These are phyloP conservation scores for Lotmaria passim DNA, from an alignment of 208 protist genomes.

Conservation along the genomic window DNA sequence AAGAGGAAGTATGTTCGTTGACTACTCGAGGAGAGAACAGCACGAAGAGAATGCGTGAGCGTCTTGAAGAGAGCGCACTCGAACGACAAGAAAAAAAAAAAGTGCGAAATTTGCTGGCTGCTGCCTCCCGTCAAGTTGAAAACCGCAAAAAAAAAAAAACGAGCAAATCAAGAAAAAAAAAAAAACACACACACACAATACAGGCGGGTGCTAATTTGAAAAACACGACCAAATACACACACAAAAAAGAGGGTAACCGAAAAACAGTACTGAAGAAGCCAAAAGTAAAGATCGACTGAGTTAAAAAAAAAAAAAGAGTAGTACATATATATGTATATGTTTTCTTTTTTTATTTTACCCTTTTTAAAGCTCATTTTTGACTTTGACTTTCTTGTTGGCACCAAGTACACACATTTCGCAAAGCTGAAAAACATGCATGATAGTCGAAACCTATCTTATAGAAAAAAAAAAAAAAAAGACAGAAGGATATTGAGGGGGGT, in stretches of 20 bases:
- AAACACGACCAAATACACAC: constrained; percentile 4
- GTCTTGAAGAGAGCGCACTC: not conserved
- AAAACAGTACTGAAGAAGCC: constrained; percentile 5
- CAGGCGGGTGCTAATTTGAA: constrained; percentile 2
- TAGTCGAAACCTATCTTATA: no score
- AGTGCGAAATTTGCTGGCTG: no score
- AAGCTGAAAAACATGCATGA: no score
- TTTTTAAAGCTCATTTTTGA: no score
- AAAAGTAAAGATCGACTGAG: not conserved
- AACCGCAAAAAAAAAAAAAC: not conserved
- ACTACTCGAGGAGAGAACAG: not conserved
- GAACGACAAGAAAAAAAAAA: not conserved
- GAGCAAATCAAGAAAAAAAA: constrained; percentile 11
- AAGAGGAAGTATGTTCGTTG: not conserved
- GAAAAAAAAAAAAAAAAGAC: no score
- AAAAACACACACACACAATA: constrained; percentile 14
- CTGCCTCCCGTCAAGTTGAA: not conserved
- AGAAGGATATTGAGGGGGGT: no score
- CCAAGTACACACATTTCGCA: no score
- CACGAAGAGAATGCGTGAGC: no score
- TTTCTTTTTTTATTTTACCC: no score
- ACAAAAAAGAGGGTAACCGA: not conserved
- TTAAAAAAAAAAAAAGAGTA: constrained; percentile 14
- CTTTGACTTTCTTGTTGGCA: no score
- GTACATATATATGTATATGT: constrained; percentile 14